Conservation (phyloP, 2,329 filamentous ascomycete genomes). For the Penicillium sp. region DNA sequence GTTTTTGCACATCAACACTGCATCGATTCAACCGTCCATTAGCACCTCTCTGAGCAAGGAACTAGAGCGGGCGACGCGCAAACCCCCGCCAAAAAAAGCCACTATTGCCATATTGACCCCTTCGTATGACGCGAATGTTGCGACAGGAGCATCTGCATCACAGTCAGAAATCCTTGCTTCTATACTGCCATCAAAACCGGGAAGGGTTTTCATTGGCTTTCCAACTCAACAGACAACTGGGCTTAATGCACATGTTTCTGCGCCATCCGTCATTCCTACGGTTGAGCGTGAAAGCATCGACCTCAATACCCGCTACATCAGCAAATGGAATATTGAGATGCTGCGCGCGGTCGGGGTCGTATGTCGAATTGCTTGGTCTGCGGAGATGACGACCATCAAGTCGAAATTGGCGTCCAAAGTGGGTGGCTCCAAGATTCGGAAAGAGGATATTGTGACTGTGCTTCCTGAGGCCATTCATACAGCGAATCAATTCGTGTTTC, state of each 20-base stretch:
- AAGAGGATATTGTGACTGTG: slow-evolving; percentile 59
- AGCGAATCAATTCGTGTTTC: slow-evolving; percentile 80
- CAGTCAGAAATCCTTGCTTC: slow-evolving; percentile 73
- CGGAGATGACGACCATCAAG: slow-evolving; percentile 76
- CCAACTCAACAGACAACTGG: slow-evolving; percentile 96
- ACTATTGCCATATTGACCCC: slow-evolving; percentile 83
- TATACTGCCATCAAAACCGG: slow-evolving; percentile 81
- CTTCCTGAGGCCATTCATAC: slow-evolving; percentile 76
- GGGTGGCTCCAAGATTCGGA: slow-evolving; percentile 49
- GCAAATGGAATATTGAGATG: slow-evolving; percentile 93
- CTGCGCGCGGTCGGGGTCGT: slow-evolving; percentile 85
- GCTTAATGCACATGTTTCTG: slow-evolving; percentile 86
- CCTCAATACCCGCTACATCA: slow-evolving; percentile 88
- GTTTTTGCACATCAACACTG: slow-evolving; percentile 82
- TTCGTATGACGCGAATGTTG: slow-evolving; percentile 74
- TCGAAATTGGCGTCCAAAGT: slow-evolving; percentile 48
- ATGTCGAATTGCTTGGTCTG: slow-evolving; percentile 76
- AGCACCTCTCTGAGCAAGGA: slow-evolving; percentile 69
- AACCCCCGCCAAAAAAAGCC: slow-evolving; percentile 83
- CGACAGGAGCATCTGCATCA: slow-evolving; percentile 52
- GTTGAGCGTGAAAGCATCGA: slow-evolving; percentile 97
- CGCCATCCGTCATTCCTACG: slow-evolving; percentile 91
- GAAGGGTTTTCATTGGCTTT: slow-evolving; percentile 94
- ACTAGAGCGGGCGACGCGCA: slow-evolving; percentile 92
- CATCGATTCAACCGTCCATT: slow-evolving; percentile 71